Base-by-base conservation (phyloP, 2,329 filamentous ascomycete species). In the Colletotrichum magnum region DNA sequence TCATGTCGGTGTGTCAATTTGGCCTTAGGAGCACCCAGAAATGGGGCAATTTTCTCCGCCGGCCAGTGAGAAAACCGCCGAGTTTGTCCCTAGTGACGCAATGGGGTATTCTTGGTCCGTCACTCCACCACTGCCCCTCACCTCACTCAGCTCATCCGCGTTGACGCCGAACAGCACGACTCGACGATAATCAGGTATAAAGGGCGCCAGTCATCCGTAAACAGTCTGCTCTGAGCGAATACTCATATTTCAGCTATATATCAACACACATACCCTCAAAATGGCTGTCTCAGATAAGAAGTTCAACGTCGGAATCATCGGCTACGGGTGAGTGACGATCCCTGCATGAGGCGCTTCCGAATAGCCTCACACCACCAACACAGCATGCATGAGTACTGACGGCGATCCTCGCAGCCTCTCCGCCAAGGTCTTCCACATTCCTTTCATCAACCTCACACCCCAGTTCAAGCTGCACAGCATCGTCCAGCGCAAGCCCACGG, bases 341-440 rank as follows among this genome's bases (percentile, higher is more conserved):
- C 53, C 50, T 43, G n/a, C 36, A 15, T 16, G 41, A 12, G n/a
- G 28, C 13, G 15, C 61, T 68, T 50, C 57, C 15, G 28, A 53
- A 57, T 57, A 48, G 21, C 47, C 24, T 69, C 21, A 32, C 43
- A 43, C 28, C 15, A 47, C 21, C 43, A 32, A 32, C 5, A 1
- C 28, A 32, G 2, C 6, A 32, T 32, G 28, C 28, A 32, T 32
- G 28, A 32, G 2, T 7, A 9, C 28, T 32, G 6, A 32, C 28
- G 28, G 2, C 6, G 28, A 32, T 7, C 16, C 50, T 12, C 26
- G 41, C 65, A 88, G 87, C 77, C 76, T 87, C 59, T 89, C 87
- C 2, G 93, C 93, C 80, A 95, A 94, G 77, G 86, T 92, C 81
- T 96, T 95, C 82, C 93, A 96, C 80, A 94, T 95, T 76, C 93